Evolutionary conservation across 2,329 filamentous ascomycete genomes (phyloP), one percentile per base, ranked within the genome.

Genomic region (Colletotrichum chrysophilum): DNA sequence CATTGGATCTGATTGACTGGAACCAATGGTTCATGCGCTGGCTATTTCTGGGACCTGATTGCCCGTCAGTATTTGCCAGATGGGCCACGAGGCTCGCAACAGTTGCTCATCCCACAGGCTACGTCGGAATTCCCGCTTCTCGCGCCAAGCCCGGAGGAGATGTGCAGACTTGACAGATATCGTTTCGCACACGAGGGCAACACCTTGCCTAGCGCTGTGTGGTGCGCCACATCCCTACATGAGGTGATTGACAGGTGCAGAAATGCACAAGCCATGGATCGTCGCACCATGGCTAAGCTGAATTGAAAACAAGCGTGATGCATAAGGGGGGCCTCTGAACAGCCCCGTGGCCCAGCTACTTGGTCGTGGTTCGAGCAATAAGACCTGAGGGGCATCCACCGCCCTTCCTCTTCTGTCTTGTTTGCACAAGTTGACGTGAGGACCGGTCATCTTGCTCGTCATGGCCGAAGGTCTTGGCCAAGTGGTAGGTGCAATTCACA

Each of bases 381-480:
- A 75, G 72, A 75, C 72, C 48, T 28, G 56, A 48, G 26, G 36
- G 61, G 55, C 55, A 66, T 65, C 72, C 67, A 74, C 71, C 28
- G 16, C 14, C 28, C 24, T 32, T 67, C 28, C 58, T 66, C 72
- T 26, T 65, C 24, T 21, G 52, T 60, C 52, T 62, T 52, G 36
- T 24, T 13, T 58, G 72, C 34, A 32, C 72, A 66, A 60, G 60
- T 52, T 52, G 43, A 52, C 43, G 43, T 24, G 43, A 52, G 43
- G 43, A 21, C 6, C 43, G 43, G 43, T 52, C 43, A 60, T 62
- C 58, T 62, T 21, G 21, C 58, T 62, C 26, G 30, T 62, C 68
- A 75, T 75, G 72, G 72, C 68, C 26, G 62, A 75, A 56, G 72
- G 69, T 65, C 67, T 61, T 12, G 68, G 62, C 30, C 72, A 75